Base-by-base conservation (phyloP, 257 asterid species). In the Thymus mandschuricus region DNA sequence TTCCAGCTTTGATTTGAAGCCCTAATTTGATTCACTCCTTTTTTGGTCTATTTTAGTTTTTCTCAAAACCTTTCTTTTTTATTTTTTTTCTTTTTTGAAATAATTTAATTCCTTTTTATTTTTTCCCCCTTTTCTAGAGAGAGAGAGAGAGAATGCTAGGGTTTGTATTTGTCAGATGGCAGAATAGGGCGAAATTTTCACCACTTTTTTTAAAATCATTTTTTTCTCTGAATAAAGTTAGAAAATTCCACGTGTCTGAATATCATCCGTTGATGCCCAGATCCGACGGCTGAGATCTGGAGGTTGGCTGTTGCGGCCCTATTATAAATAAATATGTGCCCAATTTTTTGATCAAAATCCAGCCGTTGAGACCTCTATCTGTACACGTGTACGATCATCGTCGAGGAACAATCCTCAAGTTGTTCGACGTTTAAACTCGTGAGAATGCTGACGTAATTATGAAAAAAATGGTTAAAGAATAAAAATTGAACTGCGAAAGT, bases 11-110 rank as follows among this genome's bases (percentile, higher is more conserved):
- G 83, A 82, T 88, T 83, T 76, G 85, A 83, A 90, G 85, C 96
- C 96, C 97, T 82, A 86, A 85, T 76, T 81, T 84, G 86, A 80
- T 83, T 81, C 80, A 74, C 79, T 62, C 60, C 54, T 51, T 65
- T 44, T 62, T 41, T 45, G 66, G 27, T 65, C 40, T 45, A 64
- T 54, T 51, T 60, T 33, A 6, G 29, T 51, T n/a, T 51, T 52
- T 30, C 60, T 49, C 5, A 59, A 70, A 70, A 68, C 34, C 60
- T 70, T 72, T 21, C 0, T 21, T 21, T 21, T 21, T 21, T 21
- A 21, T 21, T 21, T 21, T 0, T 21, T 64, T 68, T 58, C 41
- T 13, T 63, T 64, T 63, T 27, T 64, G 15, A 65, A 65, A 46
- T 30, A 21, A 60, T 55, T 58, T 21, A 21, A 21, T 21, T 21